phyloP scores from a whole-genome alignment of 2,329 filamentous ascomycete genomes.

The Aspergillus sojae region DNA sequence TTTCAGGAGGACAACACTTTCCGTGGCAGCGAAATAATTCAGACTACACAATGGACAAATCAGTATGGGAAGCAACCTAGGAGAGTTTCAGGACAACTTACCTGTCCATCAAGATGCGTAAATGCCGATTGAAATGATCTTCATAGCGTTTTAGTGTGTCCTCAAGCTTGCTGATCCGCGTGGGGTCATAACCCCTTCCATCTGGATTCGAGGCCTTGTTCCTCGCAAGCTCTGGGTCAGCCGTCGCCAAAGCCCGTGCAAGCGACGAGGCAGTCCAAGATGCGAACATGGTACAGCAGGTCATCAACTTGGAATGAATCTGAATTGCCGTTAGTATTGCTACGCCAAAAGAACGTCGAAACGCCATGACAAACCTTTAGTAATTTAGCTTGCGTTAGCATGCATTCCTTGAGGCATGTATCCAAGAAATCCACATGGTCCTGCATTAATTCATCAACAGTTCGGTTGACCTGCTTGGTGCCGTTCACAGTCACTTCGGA shows the following conservation, averaged over 20 bases:
- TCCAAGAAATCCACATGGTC: constrained; percentile 98
- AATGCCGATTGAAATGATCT: constrained; percentile 84
- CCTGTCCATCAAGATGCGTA: constrained; percentile 92
- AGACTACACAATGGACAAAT: constrained; percentile 44
- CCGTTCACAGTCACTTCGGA: constrained; percentile 42
- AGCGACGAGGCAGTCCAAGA: constrained; percentile 80
- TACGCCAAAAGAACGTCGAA: background rate
- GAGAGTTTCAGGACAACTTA: constrained; percentile 24
- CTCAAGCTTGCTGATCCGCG: constrained; percentile 72
- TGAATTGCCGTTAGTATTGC: constrained; percentile 40
- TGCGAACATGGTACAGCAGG: constrained; percentile 92
- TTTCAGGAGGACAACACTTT: constrained; percentile 90
- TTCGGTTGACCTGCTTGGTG: constrained; percentile 63
- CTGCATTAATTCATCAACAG: constrained; percentile 97
- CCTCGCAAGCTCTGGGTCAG: constrained; percentile 72
- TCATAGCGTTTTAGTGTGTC: constrained; percentile 92
- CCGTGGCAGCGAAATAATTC: constrained; percentile 95
- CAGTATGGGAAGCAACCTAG: background rate
- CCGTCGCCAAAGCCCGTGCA: constrained; percentile 78
- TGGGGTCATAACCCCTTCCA: constrained; percentile 57
- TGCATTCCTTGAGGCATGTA: constrained; percentile 97
- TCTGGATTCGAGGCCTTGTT: constrained; percentile 32
- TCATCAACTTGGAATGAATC: constrained; percentile 97
- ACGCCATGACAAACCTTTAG: constrained; percentile 67
- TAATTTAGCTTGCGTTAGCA: constrained; percentile 95